phyloP scores from a whole-genome alignment of 176 grass and related monocot species.

The Eleusine indica region DNA sequence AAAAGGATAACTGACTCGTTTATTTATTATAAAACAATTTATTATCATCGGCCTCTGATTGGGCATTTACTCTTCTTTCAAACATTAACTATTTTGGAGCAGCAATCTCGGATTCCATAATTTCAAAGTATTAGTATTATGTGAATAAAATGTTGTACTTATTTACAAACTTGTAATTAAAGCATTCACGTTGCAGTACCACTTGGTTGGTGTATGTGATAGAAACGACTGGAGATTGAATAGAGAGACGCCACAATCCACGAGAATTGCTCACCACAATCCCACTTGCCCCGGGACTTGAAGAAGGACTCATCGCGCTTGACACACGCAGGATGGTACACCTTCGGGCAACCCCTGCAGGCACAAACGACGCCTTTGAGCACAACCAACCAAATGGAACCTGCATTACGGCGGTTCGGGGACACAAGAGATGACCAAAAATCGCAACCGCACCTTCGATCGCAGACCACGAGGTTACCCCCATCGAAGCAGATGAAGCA shows the following conservation, averaged over 20 bases:
- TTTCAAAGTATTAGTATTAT: neutral
- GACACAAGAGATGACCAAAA: neutral
- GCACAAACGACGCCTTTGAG: slow-evolving; percentile 19
- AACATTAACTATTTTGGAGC: neutral
- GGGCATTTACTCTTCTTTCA: slow-evolving; percentile 6
- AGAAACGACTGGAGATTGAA: slow-evolving; percentile 12
- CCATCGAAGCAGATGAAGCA: slow-evolving; percentile 99
- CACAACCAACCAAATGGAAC: neutral
- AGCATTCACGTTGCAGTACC: slow-evolving; percentile 2
- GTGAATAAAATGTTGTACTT: neutral
- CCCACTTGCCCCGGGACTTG: slow-evolving; percentile 69
- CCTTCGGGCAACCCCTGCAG: slow-evolving; percentile 88
- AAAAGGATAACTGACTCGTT: slow-evolving; percentile 12
- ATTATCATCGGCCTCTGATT: neutral
- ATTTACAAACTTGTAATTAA: slow-evolving; percentile 1
- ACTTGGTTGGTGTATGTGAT: neutral
- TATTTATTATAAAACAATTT: slow-evolving; percentile 17
- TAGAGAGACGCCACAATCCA: slow-evolving; percentile 3
- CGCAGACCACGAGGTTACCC: slow-evolving; percentile 90
- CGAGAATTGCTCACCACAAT: slow-evolving; percentile 71
- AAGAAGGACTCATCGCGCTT: slow-evolving; percentile 90
- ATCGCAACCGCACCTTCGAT: slow-evolving; percentile 58
- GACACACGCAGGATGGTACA: slow-evolving; percentile 93
- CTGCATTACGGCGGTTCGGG: neutral
- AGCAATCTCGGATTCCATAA: neutral